A percentile compares a stretch with the other conserved stretches of the same genome.
Conservation (phyloP, 2,329 filamentous ascomycete species). For the Mycosphaerella sp. region DNA sequence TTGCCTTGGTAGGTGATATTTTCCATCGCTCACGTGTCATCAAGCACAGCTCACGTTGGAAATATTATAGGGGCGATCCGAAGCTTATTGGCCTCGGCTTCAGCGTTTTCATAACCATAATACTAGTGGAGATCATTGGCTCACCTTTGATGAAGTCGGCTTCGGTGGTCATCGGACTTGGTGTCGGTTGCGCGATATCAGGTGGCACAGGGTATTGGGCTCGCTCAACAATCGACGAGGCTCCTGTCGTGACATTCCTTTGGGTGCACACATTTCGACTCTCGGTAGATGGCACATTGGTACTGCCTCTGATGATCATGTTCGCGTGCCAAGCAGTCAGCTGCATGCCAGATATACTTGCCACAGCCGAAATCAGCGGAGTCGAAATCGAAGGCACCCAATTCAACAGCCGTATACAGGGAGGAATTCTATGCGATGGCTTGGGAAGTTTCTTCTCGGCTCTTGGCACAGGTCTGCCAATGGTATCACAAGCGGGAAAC, state of each 20-base stretch:
- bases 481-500: constrained; percentile 13
- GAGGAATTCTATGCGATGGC: constrained; percentile 12
- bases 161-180: constrained; percentile 9
- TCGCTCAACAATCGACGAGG: background rate
- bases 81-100: constrained; percentile 13
- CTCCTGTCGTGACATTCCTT: constrained; percentile 9
- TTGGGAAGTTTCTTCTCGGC: constrained; percentile 9
- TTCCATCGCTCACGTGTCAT: background rate
- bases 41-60: background rate
- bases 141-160: constrained; percentile 8
- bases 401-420: constrained; percentile 11
- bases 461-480: constrained; percentile 8
- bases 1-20: constrained; percentile 2
- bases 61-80: constrained; percentile 6
- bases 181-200: constrained; percentile 8
- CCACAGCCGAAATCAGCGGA: constrained; percentile 9
- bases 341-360: constrained; percentile 13
- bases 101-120: constrained; percentile 7
- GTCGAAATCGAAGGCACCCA: constrained; percentile 10
- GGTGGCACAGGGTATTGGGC: constrained; percentile 12
- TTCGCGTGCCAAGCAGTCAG: constrained; percentile 9
- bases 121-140: constrained; percentile 8
- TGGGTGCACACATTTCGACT: constrained; percentile 10
- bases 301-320: constrained; percentile 11
- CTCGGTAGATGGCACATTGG: constrained; percentile 8